Percentiles rank a stretch among this genome's conserved stretches.
These are phyloP conservation scores for Fonsecaea nubica DNA, from an alignment of 2,329 filamentous ascomycete genomes.

Conservation along the genomic window DNA sequence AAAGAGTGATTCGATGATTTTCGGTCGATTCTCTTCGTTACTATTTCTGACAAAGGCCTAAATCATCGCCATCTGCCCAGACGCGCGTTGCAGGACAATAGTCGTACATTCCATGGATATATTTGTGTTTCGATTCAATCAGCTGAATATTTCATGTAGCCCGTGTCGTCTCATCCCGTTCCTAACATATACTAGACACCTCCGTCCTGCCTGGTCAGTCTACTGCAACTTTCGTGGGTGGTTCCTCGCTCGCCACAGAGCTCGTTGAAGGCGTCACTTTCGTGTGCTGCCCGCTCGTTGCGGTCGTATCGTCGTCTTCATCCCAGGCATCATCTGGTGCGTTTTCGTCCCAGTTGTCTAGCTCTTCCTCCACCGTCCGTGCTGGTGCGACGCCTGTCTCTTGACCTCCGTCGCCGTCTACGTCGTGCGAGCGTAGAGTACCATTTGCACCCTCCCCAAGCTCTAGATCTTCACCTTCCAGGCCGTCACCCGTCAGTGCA, in stretches of 20 bases:
- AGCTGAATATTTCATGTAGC: background rate
- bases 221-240: slow-evolving; percentile 37
- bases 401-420: slow-evolving; percentile 19
- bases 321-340: slow-evolving; percentile 68
- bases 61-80: background rate
- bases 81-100: background rate
- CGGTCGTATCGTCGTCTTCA: slow-evolving; percentile 58
- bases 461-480: slow-evolving; percentile 70
- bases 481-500: slow-evolving; percentile 63
- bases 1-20: background rate
- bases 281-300: slow-evolving; percentile 35
- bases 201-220: slow-evolving; percentile 24
- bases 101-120: slow-evolving; percentile 27
- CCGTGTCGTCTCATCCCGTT: background rate
- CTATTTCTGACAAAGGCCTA: slow-evolving; percentile 1
- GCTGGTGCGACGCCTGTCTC: slow-evolving; percentile 42
- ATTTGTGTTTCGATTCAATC: slow-evolving; percentile 6
- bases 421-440: slow-evolving; percentile 11
- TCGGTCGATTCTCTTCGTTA: background rate
- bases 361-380: slow-evolving; percentile 73
- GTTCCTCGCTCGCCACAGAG: slow-evolving; percentile 40
- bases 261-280: slow-evolving; percentile 41
- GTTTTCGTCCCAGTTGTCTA: slow-evolving; percentile 96
- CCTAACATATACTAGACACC: background rate
- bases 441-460: slow-evolving; percentile 55